Conservation (phyloP, 768 basidiomycete genomes). For the Mycena indigotica region DNA sequence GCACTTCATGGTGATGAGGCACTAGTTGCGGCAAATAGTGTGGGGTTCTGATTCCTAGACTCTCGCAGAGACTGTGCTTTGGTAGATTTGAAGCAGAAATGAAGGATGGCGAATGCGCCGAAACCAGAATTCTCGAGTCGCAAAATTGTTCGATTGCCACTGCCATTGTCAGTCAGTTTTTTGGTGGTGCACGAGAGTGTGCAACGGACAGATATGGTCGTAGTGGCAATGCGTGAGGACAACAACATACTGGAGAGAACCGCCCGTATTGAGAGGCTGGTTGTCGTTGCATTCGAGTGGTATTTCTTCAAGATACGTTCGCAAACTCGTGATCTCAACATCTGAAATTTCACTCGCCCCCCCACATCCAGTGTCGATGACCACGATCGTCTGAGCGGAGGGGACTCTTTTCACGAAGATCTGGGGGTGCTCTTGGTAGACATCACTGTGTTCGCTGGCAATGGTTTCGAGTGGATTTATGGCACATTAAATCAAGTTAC, state of each 20-base stretch:
- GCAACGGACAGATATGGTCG: conserved; percentile 58
- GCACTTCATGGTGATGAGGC: conserved; percentile 40
- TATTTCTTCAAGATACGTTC: conserved; percentile 53
- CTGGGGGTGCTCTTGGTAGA: conserved; percentile 54
- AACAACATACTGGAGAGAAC: conserved; percentile 47
- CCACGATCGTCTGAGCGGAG: conserved; percentile 41
- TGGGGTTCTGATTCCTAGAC: conserved; percentile 43
- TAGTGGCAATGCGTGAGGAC: conserved; percentile 59
- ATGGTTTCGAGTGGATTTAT: too few relatives aligned
- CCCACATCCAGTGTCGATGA: conserved; percentile 60
- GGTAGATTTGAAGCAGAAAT: conserved; percentile 42
- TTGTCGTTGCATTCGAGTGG: conserved; percentile 44
- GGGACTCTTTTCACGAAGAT: conserved; percentile 54
- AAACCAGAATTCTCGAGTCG: conserved; percentile 51
- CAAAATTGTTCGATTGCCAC: conserved; percentile 53
- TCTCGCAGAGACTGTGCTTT: conserved; percentile 47
- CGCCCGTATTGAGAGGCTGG: conserved; percentile 45
- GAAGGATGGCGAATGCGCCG: conserved; percentile 49
- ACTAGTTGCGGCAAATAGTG: conserved; percentile 50
- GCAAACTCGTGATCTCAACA: conserved; percentile 44
- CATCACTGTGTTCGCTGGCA: conserved; percentile 53
- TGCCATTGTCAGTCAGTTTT: conserved; percentile 19
- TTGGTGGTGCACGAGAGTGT: background rate
- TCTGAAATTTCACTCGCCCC: conserved; percentile 44
- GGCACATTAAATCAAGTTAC: too few relatives aligned